A percentile compares a stretch with the other conserved stretches of the same genome.
Evolutionary conservation across 2,329 filamentous ascomycete species (phyloP).

Genomic region (Aspergillus novoparasiticus): DNA sequence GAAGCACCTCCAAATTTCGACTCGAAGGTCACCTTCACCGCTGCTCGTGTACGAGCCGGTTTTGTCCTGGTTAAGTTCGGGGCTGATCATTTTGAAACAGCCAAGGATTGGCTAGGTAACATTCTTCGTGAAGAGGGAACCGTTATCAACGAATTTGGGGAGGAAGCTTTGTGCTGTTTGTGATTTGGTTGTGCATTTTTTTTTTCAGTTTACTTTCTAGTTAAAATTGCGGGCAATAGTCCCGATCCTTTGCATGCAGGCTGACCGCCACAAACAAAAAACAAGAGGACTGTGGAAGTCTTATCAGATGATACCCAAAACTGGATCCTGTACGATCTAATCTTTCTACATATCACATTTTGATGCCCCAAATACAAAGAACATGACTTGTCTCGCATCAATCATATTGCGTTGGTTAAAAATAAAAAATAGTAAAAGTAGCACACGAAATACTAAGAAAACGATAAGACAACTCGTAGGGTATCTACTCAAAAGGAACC

Average conservation of each 20-base stretch:
- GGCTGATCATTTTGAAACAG: constrained; percentile 77
- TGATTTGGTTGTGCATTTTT: constrained; percentile 15
- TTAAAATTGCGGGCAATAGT: neutral
- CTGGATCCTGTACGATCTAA: neutral
- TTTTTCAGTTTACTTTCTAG: neutral
- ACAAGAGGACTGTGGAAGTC: neutral
- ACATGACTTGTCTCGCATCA: neutral
- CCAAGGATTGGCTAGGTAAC: constrained; percentile 73
- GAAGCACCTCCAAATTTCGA: constrained; percentile 42
- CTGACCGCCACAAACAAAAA: neutral
- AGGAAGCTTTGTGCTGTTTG: constrained; percentile 78
- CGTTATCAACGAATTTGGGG: constrained; percentile 71
- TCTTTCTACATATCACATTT: neutral
- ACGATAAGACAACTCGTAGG: neutral
- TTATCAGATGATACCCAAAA: constrained; percentile 4
- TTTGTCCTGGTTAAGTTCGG: constrained; percentile 93
- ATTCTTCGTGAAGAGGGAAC: constrained; percentile 77
- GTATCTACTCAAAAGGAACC: constrained; percentile 4
- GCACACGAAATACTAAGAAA: neutral
- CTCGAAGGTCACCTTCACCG: constrained; percentile 74
- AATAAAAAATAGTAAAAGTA: neutral
- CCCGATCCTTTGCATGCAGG: neutral
- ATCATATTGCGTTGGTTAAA: neutral
- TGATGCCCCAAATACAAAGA: neutral
- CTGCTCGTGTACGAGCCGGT: constrained; percentile 70